Conservation (phyloP, 1,139 yeast species). For the Yamadazyma jaroonii region DNA sequence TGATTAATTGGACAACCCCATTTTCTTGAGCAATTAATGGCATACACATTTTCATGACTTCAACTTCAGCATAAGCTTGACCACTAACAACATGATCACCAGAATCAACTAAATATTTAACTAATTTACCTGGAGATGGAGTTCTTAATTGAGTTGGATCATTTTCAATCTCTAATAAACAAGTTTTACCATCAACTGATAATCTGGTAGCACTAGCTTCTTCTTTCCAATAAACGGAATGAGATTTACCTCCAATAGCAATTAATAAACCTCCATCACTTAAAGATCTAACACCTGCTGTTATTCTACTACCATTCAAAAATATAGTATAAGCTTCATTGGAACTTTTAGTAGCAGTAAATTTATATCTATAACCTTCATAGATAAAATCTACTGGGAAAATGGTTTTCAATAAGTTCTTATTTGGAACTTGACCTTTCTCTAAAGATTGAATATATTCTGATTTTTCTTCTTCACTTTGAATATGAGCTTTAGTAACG, state of each 20-base stretch:
- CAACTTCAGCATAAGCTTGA: slow-evolving; percentile 96
- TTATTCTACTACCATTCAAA: slow-evolving; percentile 88
- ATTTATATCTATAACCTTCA: slow-evolving; percentile 89
- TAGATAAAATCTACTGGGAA: slow-evolving; percentile 93
- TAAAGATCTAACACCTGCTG: slow-evolving; percentile 80
- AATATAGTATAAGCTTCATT: slow-evolving; percentile 81
- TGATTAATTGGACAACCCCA: slow-evolving; percentile 87
- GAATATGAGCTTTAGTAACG: slow-evolving; percentile 86
- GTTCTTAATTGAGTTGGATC: slow-evolving; percentile 98
- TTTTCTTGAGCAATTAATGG: slow-evolving; percentile 88
- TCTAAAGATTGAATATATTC: slow-evolving; percentile 75
- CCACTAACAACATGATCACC: slow-evolving; percentile 94
- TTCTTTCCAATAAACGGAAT: slow-evolving; percentile 95
- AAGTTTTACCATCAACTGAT: slow-evolving; percentile 92
- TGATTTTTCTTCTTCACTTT: slow-evolving; percentile 65
- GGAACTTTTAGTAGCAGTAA: slow-evolving; percentile 92
- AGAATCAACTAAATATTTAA: slow-evolving; percentile 86
- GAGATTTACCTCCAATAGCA: slow-evolving; percentile 89
- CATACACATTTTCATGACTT: slow-evolving; percentile 99
- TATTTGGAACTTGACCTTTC: slow-evolving; percentile 92
- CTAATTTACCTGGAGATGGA: slow-evolving; percentile 98
- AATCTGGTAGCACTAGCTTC: slow-evolving; percentile 96
- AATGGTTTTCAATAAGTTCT: slow-evolving; percentile 75
- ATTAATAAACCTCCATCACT: slow-evolving; percentile 93
- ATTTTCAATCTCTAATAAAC: slow-evolving; percentile 88